Evolutionary conservation across 1,284 basidiomycete genomes (phyloP).

Genomic region (Sporisorium reilianum): DNA sequence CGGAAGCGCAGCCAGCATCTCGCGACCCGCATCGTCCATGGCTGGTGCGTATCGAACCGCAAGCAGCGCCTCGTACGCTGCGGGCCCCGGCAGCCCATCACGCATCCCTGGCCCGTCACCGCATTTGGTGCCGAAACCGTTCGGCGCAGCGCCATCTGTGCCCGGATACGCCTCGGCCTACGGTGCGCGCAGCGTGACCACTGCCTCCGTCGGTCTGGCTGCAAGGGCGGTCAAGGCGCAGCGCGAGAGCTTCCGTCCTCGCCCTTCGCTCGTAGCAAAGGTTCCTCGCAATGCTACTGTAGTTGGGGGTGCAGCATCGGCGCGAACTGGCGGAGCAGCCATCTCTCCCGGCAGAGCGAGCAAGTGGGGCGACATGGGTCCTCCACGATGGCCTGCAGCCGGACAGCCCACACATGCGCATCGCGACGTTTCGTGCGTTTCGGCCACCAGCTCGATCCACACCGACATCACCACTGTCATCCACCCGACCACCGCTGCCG

Average conservation of each 20-base stretch:
- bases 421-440: slow-evolving; percentile 43
- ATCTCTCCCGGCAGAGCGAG: slow-evolving; percentile 48
- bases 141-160: slow-evolving; percentile 16
- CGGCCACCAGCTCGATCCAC: slow-evolving; percentile 41
- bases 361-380: slow-evolving; percentile 56
- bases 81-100: slow-evolving; percentile 38
- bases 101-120: slow-evolving; percentile 39
- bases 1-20: slow-evolving; percentile 19
- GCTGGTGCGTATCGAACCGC: slow-evolving; percentile 25
- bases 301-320: slow-evolving; percentile 15
- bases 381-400: slow-evolving; percentile 42
- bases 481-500: slow-evolving; percentile 18
- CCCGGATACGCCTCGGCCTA: slow-evolving; percentile 22
- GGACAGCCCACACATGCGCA: slow-evolving; percentile 20
- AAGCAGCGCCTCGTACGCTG: slow-evolving; percentile 37
- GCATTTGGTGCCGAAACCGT: slow-evolving; percentile 18
- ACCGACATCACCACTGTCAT: slow-evolving; percentile 51
- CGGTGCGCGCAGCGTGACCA: slow-evolving; percentile 30
- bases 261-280: slow-evolving; percentile 48
- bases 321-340: slow-evolving; percentile 2
- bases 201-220: slow-evolving; percentile 19
- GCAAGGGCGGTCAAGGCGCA: slow-evolving; percentile 33
- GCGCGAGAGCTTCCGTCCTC: slow-evolving; percentile 48
- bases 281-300: slow-evolving; percentile 27
- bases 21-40: slow-evolving; percentile 38